A percentile compares a stretch with the other conserved stretches of the same genome.
Conservation (phyloP, 2,329 filamentous ascomycete species). For the Apiospora saccharicola region DNA sequence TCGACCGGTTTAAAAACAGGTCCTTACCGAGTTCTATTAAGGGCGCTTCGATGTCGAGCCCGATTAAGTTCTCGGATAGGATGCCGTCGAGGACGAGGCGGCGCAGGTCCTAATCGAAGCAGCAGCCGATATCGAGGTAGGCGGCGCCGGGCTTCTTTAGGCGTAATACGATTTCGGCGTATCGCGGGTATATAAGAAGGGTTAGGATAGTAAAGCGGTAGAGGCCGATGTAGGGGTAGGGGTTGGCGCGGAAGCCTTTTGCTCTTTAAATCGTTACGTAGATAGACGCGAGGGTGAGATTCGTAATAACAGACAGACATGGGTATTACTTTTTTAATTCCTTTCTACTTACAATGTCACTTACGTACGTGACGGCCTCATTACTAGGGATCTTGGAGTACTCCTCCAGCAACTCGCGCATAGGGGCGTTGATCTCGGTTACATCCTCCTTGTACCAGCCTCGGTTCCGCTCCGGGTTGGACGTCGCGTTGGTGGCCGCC, state of each 20-base stretch:
- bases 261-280: not conserved
- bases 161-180: not conserved
- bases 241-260: constrained; percentile 29
- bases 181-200: constrained; percentile 27
- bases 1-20: no score
- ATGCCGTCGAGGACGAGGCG: constrained; percentile 33
- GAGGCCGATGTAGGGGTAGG: constrained; percentile 34
- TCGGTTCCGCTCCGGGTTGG: constrained; percentile 28
- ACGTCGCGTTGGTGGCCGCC: constrained; percentile 31
- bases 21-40: no score
- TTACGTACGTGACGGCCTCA: not conserved
- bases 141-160: not conserved
- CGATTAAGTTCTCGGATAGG: constrained; percentile 32
- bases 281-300: no score
- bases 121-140: constrained; percentile 39
- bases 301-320: no score
- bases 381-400: constrained; percentile 27
- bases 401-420: constrained; percentile 33
- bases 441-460: constrained; percentile 33
- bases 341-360: not conserved
- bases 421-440: constrained; percentile 32
- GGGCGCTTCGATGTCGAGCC: not conserved
- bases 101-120: constrained; percentile 41
- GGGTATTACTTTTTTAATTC: no score
- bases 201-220: constrained; percentile 33